Evolutionary conservation across 345 rosid species (phyloP), one percentile per base, ranked within the genome.

Genomic region (Ceriops decandra): DNA sequence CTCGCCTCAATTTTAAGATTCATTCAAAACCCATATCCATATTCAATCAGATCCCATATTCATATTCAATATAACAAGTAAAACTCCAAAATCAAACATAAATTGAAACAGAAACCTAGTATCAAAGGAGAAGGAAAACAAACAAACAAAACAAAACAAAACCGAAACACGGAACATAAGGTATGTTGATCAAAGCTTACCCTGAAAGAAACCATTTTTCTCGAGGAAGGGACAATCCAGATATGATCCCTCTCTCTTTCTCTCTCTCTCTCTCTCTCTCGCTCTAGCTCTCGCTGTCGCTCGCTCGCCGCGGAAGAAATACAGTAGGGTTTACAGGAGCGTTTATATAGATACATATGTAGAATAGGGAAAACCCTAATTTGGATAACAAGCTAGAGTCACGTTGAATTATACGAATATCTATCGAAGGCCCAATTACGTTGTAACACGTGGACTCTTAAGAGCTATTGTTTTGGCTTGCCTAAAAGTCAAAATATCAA

Each of bases 201-300:
- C 68, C 60, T 66, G 49, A 30, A 52, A 52, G n/a, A 17, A 52
- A 31, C 68, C 68, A 66, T 66, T 30, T 66, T 52, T 19, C n/a
- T 8, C 5, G 31, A 19, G 28, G 35, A 52, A 35, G 60, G 2
- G 4, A 7, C 3, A 30, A 51, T 52, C 68, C 52, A 6, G 11
- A 16, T 17, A 10, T 5, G 30, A 22, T 21, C 4, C 5, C 49
- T n/a, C 33, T 3, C 58, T 30, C 42, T 49, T 42, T 15, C 24
- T 22, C 24, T 22, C 24, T 22, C 66, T 9, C 4, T n/a, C 51
- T n/a, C 13, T 3, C 57, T 28, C 57, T 47, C 57, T 11, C 57
- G 27, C 57, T 11, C 0, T 33, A 33, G 36, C 10, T 33, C 36
- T 33, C 36, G 36, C 36, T 33, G 35, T 6, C 35, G 35, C 66